phyloP scores from a whole-genome alignment of 1,284 basidiomycete genomes.

The Nidula niveotomentosa region DNA sequence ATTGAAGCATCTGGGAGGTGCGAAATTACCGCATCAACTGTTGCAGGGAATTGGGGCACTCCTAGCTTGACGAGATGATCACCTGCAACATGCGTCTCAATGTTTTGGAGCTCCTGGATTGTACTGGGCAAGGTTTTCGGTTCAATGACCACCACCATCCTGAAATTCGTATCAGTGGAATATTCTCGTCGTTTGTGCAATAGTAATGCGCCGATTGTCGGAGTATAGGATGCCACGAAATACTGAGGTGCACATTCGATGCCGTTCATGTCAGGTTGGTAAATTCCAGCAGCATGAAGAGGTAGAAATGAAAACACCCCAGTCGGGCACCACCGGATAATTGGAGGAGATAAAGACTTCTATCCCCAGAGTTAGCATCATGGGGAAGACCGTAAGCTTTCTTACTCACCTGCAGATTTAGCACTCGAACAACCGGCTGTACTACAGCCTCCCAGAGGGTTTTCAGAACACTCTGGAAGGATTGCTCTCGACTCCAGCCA shows the following conservation, averaged over 20 bases:
- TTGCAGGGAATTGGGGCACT: constrained; percentile 3
- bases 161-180: background rate
- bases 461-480: background rate
- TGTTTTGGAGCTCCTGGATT: background rate
- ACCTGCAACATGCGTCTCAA: background rate
- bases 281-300: constrained; percentile 12
- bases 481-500: background rate
- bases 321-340: constrained; percentile 10
- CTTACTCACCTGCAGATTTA: background rate
- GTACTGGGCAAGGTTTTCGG: background rate
- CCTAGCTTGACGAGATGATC: background rate
- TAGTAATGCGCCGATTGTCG: background rate
- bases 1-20: constrained; percentile 6
- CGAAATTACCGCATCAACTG: constrained; percentile 1
- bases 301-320: constrained; percentile 11
- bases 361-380: background rate
- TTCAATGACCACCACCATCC: background rate
- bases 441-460: background rate
- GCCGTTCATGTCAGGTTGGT: background rate
- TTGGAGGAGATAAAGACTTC: constrained; percentile 1
- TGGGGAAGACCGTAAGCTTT: background rate
- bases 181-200: background rate
- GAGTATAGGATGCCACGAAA: background rate
- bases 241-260: background rate
- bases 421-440: background rate